Conservation (phyloP, 176 grass and related monocot genomes). For the Chloris gayana region DNA sequence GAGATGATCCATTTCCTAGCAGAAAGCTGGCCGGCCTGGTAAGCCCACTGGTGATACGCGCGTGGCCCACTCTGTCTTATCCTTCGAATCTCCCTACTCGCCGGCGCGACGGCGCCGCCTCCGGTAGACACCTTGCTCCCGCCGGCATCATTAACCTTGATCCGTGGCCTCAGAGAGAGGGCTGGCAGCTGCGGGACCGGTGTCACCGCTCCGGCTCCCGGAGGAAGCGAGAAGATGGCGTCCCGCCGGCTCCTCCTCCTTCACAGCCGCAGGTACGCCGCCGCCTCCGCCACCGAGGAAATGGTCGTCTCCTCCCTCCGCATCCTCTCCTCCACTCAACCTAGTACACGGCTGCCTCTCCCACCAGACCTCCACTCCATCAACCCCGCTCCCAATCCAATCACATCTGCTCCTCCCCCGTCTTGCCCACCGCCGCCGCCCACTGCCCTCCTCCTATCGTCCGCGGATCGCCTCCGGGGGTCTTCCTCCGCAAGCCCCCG, state of each 20-base stretch:
- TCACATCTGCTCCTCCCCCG: background rate
- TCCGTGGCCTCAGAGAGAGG: background rate
- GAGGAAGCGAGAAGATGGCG: constrained; percentile 4
- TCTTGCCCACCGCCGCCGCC: background rate
- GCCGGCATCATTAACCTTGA: background rate
- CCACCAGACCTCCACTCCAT: background rate
- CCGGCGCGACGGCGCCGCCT: background rate
- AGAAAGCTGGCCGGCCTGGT: no score
- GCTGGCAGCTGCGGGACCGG: background rate
- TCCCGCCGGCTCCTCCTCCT: constrained; percentile 26
- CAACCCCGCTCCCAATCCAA: background rate
- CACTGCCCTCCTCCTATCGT: constrained; percentile 45
- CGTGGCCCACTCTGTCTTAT: background rate
- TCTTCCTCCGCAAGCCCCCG: constrained; percentile 76
- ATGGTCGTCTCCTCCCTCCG: constrained; percentile 66
- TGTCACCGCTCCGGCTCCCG: no score
- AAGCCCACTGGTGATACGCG: background rate
- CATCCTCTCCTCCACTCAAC: constrained; percentile 43
- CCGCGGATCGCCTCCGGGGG: constrained; percentile 64
- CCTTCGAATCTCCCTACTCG: background rate
- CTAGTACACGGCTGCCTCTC: background rate
- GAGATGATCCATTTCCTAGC: no score
- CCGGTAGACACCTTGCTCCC: background rate
- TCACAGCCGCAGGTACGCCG: constrained; percentile 17
- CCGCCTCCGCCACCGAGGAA: constrained; percentile 44